Evolutionary conservation across 2,329 filamentous ascomycete species (phyloP).

Genomic region (Decorospora gaudefroyi): DNA sequence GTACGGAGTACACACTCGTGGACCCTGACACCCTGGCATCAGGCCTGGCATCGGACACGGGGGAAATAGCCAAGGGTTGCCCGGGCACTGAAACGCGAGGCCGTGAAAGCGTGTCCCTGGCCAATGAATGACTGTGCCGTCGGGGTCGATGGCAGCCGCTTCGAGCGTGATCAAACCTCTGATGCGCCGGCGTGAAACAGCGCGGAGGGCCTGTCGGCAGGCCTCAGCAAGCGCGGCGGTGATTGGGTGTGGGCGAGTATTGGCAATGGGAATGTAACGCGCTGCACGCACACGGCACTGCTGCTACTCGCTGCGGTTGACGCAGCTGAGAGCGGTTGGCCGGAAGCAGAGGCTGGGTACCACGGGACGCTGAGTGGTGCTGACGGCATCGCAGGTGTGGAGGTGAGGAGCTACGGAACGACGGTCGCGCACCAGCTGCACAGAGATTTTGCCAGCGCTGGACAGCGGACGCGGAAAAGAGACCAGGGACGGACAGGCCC

Average conservation of each 20-base stretch:
- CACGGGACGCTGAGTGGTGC: conserved; percentile 16
- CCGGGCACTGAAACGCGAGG: conserved; percentile 24
- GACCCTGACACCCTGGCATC: conserved; percentile 3
- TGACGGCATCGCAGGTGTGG: too few relatives aligned
- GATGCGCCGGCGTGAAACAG: conserved; percentile 37
- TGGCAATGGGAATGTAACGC: conserved; percentile 37
- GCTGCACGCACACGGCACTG: conserved; percentile 7
- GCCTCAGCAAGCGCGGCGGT: conserved; percentile 15
- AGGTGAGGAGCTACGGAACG: background rate
- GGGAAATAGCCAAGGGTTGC: background rate
- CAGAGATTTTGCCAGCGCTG: conserved; percentile 1
- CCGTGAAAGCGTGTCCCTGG: conserved; percentile 23
- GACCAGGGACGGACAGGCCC: conserved; percentile 11
- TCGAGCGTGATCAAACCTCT: conserved; percentile 39
- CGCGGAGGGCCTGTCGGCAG: conserved; percentile 24
- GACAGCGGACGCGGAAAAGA: background rate
- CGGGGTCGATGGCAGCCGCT: conserved; percentile 18
- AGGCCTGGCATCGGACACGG: background rate
- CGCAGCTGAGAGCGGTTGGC: too few relatives aligned
- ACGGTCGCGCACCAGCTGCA: conserved; percentile 1
- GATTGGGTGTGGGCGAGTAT: conserved; percentile 36
- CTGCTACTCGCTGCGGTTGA: background rate
- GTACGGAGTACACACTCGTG: too few relatives aligned
- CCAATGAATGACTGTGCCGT: conserved; percentile 15
- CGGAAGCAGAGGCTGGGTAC: background rate